Conservation (phyloP, 768 basidiomycete species). For the Suillus discolor region DNA sequence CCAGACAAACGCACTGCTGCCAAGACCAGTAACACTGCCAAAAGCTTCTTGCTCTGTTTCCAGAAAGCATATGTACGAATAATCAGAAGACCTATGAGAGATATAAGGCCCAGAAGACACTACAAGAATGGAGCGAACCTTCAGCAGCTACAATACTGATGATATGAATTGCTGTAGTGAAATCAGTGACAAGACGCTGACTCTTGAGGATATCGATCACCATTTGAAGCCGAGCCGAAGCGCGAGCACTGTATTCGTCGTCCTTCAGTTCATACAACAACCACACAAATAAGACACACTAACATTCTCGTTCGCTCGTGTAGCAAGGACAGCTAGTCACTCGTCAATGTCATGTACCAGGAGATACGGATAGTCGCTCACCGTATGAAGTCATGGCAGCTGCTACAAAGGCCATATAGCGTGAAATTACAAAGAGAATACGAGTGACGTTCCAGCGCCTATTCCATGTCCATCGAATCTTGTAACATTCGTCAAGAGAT, state of each 20-base stretch:
- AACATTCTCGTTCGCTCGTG: constrained; percentile 1
- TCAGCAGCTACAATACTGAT: constrained; percentile 5
- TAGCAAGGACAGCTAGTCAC: background rate
- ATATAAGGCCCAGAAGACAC: background rate
- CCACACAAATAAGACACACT: background rate
- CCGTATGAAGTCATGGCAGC: constrained; percentile 14
- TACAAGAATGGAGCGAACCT: background rate
- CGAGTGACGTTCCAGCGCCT: constrained; percentile 4
- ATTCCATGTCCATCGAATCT: constrained; percentile 9
- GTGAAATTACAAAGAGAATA: constrained; percentile 8
- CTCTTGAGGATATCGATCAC: background rate
- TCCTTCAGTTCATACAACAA: background rate
- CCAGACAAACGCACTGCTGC: constrained; percentile 2
- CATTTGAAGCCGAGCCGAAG: background rate
- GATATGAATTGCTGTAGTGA: background rate
- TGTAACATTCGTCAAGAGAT: background rate
- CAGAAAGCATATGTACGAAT: constrained; percentile 4
- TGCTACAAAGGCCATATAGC: constrained; percentile 10
- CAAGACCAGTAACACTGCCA: background rate
- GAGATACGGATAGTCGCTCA: background rate
- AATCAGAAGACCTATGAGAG: background rate
- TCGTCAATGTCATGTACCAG: background rate
- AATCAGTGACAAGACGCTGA: background rate
- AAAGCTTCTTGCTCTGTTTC: constrained; percentile 4
- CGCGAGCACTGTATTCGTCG: background rate